Evolutionary conservation across 2,329 filamentous ascomycete species (phyloP).

Genomic region (Colletotrichum sp.): DNA sequence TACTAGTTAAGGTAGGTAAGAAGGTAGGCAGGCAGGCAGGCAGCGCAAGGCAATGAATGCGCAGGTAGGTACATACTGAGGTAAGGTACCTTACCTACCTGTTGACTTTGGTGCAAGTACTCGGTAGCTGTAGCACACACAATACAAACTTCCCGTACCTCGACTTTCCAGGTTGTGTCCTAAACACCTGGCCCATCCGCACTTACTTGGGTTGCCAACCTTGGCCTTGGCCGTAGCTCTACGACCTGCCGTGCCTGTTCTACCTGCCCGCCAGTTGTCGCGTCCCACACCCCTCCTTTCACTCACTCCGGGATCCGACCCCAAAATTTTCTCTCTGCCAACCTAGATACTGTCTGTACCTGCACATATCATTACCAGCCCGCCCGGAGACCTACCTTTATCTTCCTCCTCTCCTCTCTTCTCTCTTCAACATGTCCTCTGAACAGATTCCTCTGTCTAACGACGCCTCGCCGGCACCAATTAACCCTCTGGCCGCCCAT

Average conservation of each 20-base stretch:
- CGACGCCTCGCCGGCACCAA: constrained; percentile 24
- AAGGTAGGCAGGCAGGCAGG: background rate
- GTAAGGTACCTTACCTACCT: background rate
- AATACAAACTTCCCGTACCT: constrained; percentile 15
- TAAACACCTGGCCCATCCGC: background rate
- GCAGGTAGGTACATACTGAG: background rate
- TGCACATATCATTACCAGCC: constrained; percentile 23
- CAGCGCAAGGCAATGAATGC: background rate
- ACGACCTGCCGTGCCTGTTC: background rate
- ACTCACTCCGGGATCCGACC: constrained; percentile 23
- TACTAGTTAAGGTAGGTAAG: background rate
- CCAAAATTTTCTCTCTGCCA: constrained; percentile 25
- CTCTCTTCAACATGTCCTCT: constrained; percentile 38
- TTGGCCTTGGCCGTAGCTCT: background rate
- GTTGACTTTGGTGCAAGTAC: background rate
- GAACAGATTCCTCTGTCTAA: constrained; percentile 19
- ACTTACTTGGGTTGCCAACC: background rate
- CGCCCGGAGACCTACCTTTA: constrained; percentile 24
- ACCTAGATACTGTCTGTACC: background rate
- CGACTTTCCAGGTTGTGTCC: background rate
- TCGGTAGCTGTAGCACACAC: constrained; percentile 5
- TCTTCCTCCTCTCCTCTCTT: constrained; percentile 28
- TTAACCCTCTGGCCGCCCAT: constrained; percentile 36
- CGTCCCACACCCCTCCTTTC: constrained; percentile 16
- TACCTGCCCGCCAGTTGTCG: constrained; percentile 2